Evolutionary conservation across 139 green algal species (phyloP), one percentile per base, ranked within the genome.

Genomic region (Edaphochlamys debaryana): DNA sequence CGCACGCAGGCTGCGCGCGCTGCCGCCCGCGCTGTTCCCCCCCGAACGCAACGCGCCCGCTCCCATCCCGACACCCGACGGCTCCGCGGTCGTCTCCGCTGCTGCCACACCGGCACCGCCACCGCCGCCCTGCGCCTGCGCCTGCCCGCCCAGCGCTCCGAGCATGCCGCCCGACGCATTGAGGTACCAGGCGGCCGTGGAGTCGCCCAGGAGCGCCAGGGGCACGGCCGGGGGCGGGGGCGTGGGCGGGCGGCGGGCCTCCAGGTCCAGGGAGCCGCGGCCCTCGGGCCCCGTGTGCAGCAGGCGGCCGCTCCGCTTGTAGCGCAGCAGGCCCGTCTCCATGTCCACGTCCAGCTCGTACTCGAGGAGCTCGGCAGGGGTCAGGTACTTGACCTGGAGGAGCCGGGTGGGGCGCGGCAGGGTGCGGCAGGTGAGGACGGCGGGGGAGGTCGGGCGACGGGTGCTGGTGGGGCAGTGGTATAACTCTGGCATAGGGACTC

Each of bases 331-430:
- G 8, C 80, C 81, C 15, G 45, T 73, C 17, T 75, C 60, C 27
- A 66, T 38, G 34, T 91, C 82, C 27, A 93, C 81, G n/a, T 83
- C 87, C 30, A 91, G 85, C 60, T 91, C 87, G 37, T 89, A 77
- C 54, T 87, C 68, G 9, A 84, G 50, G 2, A 88, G 78, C 84
- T 93, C 89, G 6, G 81, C 38, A 0, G 82, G 69, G 17, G 81
- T 89, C 15, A 91, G 85, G 85, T 94, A 94, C 29, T 79, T 75
- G 2, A 80, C 73, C 73, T 80, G 54, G 17, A 22, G 70, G n/a
- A n/a, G n/a, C n/a, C n/a, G n/a, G n/a, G n/a, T n/a, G n/a, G n/a
- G n/a, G n/a, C n/a, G n/a, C n/a, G n/a, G n/a, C n/a, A n/a, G n/a
- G 50, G 50, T 58, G 19, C 50, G 50, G 50, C 58, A 23, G 20